These are phyloP conservation scores for Vachellia pachyceras DNA, from an alignment of 306 rosid species.

Conservation along the genomic window DNA sequence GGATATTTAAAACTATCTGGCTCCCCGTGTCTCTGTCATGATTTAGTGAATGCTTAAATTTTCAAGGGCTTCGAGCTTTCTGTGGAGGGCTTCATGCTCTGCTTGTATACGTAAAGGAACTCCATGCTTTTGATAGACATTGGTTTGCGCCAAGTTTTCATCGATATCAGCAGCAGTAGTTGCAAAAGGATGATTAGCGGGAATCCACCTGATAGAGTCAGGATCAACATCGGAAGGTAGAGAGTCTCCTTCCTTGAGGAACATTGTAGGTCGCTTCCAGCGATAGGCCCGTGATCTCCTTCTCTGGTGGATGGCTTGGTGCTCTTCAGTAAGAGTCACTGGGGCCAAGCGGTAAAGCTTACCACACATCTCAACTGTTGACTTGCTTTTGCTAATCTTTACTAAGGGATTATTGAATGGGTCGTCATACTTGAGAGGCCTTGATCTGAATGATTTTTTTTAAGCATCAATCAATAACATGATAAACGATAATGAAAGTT, in stretches of 20 bases:
- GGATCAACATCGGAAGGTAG: slow-evolving; percentile 92
- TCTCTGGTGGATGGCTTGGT: slow-evolving; percentile 79
- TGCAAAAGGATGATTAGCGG: slow-evolving; percentile 95
- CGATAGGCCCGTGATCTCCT: slow-evolving; percentile 92
- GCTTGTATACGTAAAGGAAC: slow-evolving; percentile 94
- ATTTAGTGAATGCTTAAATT: slow-evolving; percentile 57
- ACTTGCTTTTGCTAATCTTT: slow-evolving; percentile 75
- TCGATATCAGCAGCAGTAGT: slow-evolving; percentile 84
- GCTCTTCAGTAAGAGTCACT: slow-evolving; percentile 85
- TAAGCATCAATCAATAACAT: not conserved
- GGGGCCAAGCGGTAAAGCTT: slow-evolving; percentile 94
- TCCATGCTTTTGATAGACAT: slow-evolving; percentile 87
- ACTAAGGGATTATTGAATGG: slow-evolving; percentile 93
- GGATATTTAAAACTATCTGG: not conserved
- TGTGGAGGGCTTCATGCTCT: slow-evolving; percentile 94
- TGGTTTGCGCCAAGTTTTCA: slow-evolving; percentile 84
- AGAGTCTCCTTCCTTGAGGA: slow-evolving; percentile 85
- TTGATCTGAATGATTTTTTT: slow-evolving; percentile 55
- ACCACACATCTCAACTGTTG: slow-evolving; percentile 91
- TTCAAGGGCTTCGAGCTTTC: slow-evolving; percentile 82
- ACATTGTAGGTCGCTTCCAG: slow-evolving; percentile 93
- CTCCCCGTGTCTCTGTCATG: too few species aligned
- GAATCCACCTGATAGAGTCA: slow-evolving; percentile 91
- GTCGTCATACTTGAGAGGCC: slow-evolving; percentile 89
- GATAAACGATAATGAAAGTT: not conserved